Evolutionary conservation across 495 filamentous ascomycete species (phyloP).

Genomic region (Annulohypoxylon stygium): DNA sequence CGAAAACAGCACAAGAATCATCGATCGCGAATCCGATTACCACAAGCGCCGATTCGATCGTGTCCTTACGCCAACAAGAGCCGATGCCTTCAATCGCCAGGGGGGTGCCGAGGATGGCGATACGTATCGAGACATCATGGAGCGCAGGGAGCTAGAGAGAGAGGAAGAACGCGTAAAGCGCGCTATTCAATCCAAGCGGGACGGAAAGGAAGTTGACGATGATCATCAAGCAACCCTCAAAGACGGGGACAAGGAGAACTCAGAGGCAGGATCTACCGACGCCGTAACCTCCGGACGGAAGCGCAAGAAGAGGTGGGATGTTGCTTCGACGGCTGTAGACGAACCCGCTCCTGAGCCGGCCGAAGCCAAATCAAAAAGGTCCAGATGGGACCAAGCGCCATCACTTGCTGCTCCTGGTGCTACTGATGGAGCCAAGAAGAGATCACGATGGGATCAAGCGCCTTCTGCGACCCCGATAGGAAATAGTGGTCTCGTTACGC

Average conservation of each 20-base stretch:
- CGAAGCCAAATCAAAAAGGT: constrained; percentile 75
- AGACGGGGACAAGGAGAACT: constrained; percentile 78
- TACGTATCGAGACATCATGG: constrained; percentile 94
- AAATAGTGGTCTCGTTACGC: constrained; percentile 83
- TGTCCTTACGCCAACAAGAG: constrained; percentile 86
- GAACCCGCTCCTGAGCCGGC: constrained; percentile 62
- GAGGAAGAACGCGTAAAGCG: constrained; percentile 91
- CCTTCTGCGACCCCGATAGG: constrained; percentile 87
- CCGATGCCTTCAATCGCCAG: constrained; percentile 85
- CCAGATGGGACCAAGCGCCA: constrained; percentile 92
- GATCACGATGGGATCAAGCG: constrained; percentile 92
- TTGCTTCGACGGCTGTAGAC: constrained; percentile 66
- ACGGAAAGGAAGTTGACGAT: constrained; percentile 67
- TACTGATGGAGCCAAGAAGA: constrained; percentile 72
- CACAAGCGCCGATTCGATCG: constrained; percentile 95
- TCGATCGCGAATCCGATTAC: constrained; percentile 95
- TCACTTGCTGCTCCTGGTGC: constrained; percentile 66
- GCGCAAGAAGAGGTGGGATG: constrained; percentile 96
- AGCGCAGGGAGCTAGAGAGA: constrained; percentile 87
- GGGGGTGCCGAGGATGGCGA: constrained; percentile 71
- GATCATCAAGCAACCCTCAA: constrained; percentile 77
- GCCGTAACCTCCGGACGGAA: constrained; percentile 74
- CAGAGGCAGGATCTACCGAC: constrained; percentile 76
- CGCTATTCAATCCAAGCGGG: constrained; percentile 79
- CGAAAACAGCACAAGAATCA: constrained; percentile 90